Conservation (phyloP, 768 basidiomycete species). For the Russula compacta region DNA sequence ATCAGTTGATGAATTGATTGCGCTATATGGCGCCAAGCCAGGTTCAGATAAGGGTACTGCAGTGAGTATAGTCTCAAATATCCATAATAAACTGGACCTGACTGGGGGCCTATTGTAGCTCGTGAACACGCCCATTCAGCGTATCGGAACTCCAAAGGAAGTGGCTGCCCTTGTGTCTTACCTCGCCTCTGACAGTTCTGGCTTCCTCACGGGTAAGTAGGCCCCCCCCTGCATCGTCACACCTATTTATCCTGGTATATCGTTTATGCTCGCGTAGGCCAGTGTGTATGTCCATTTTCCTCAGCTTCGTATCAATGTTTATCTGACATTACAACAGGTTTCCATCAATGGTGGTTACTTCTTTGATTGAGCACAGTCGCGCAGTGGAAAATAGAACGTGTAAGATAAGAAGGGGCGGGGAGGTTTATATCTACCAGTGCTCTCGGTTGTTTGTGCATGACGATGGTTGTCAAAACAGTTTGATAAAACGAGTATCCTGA, state of each 20-base stretch:
- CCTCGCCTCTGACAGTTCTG: conserved; percentile 12
- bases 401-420: not conserved
- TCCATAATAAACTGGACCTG: not conserved
- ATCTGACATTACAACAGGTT: not conserved
- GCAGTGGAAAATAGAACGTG: not conserved
- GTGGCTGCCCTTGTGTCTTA: conserved; percentile 20
- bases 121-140: not conserved
- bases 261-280: not conserved
- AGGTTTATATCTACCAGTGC: not conserved
- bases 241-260: not conserved
- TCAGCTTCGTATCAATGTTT: not conserved
- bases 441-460: not conserved
- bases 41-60: not conserved
- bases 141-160: conserved; percentile 12
- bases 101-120: not conserved
- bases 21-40: not conserved
- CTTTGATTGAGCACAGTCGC: not conserved
- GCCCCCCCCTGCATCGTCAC: not conserved
- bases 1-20: not conserved
- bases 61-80: not conserved
- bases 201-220: conserved; percentile 19
- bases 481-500: no score
- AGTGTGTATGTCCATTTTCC: conserved; percentile 7
- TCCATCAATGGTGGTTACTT: conserved; percentile 2
- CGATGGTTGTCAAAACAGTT: no score